phyloP scores from a whole-genome alignment of 371 early-diverging fungal species.

The Synchytrium microbalum region DNA sequence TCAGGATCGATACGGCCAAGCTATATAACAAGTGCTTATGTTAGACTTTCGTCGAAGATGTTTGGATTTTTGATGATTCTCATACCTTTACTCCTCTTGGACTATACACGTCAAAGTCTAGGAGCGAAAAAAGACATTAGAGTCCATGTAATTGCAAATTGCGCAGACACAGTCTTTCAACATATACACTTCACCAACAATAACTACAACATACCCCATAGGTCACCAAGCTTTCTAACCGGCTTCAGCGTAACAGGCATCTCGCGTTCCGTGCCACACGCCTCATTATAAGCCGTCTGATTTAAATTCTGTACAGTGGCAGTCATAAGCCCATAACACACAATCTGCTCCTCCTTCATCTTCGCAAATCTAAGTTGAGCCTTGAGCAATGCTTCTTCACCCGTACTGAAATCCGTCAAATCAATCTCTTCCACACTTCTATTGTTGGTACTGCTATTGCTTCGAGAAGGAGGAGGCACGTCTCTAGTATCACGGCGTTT shows the following conservation, averaged over 20 bases:
- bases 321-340: slow-evolving; percentile 38
- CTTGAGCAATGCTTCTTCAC: slow-evolving; percentile 7
- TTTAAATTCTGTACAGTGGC: slow-evolving; percentile 29
- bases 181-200: slow-evolving; percentile 16
- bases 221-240: too few species aligned
- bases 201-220: too few species aligned
- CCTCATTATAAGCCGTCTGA: slow-evolving; percentile 9
- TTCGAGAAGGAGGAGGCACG: neutral
- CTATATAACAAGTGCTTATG: too few species aligned
- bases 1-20: too few species aligned
- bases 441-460: neutral
- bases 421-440: slow-evolving; percentile 11
- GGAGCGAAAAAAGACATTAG: neutral
- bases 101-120: neutral
- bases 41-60: too few species aligned
- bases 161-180: slow-evolving; percentile 23
- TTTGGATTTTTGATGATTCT: slow-evolving; percentile 10
- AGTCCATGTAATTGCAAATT: slow-evolving; percentile 16
- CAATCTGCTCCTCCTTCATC: slow-evolving; percentile 7
- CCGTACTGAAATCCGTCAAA: slow-evolving; percentile 11
- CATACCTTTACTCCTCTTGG: slow-evolving; percentile 4
- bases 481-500: neutral
- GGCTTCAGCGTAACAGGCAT: slow-evolving; percentile 30
- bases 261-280: slow-evolving; percentile 17
- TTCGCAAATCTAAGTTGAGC: slow-evolving; percentile 5